These are phyloP conservation scores for Cladosporium velox DNA, from an alignment of 2,329 filamentous ascomycete species.

Conservation along the genomic window DNA sequence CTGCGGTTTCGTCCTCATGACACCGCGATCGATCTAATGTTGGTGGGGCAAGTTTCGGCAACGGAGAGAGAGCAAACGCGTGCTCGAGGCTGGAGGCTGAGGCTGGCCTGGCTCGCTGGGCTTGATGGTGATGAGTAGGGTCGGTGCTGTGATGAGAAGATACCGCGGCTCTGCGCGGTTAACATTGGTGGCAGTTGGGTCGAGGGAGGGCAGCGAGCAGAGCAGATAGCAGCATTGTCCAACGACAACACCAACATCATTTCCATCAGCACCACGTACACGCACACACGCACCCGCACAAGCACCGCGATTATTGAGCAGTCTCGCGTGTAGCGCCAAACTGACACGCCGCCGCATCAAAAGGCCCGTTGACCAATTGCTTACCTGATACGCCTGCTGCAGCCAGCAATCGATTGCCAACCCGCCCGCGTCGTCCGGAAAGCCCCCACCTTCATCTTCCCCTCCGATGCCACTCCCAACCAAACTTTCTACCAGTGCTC, in stretches of 20 bases:
- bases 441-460: constrained; percentile 7
- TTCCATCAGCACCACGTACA: neutral
- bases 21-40: constrained; percentile 13
- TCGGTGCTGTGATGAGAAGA: constrained; percentile 10
- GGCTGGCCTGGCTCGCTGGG: neutral
- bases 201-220: neutral
- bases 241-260: neutral
- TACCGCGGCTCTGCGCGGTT: constrained; percentile 17
- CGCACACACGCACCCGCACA: neutral
- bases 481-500: constrained; percentile 13
- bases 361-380: constrained; percentile 18
- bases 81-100: constrained; percentile 1
- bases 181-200: constrained; percentile 4
- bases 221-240: neutral
- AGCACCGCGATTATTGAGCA: constrained; percentile 1
- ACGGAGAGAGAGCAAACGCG: constrained; percentile 17
- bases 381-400: constrained; percentile 14
- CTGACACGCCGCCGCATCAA: constrained; percentile 2
- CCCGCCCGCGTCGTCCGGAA: constrained; percentile 3
- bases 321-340: constrained; percentile 7
- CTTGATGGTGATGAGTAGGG: neutral
- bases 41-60: constrained; percentile 19
- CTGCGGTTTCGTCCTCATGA: constrained; percentile 14
- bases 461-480: constrained; percentile 19
- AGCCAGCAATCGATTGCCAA: constrained; percentile 6